These are phyloP conservation scores for Rachicladosporium sp. DNA, from an alignment of 2,329 filamentous ascomycete species.

Conservation along the genomic window DNA sequence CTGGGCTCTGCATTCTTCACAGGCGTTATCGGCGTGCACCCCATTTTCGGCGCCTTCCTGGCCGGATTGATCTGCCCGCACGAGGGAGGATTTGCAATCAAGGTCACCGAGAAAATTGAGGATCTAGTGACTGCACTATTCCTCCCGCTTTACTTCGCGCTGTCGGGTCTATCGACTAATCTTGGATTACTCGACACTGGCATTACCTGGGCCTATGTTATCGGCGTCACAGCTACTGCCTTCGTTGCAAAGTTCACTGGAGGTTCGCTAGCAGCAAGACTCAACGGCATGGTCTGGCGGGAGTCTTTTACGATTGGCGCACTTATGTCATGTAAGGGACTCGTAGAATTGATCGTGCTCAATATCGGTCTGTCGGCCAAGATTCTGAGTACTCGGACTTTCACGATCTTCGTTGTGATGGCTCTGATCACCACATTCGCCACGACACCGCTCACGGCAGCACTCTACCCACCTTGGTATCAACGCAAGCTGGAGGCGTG, in stretches of 20 bases:
- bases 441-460: constrained; percentile 64
- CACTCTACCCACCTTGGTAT: constrained; percentile 66
- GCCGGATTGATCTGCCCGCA: constrained; percentile 83
- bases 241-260: constrained; percentile 78
- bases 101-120: constrained; percentile 86
- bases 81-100: constrained; percentile 80
- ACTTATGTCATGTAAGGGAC: constrained; percentile 94
- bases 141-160: constrained; percentile 81
- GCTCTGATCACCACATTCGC: constrained; percentile 74
- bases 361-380: constrained; percentile 74
- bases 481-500: constrained; percentile 60
- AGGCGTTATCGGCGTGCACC: constrained; percentile 78
- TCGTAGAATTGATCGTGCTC: constrained; percentile 89
- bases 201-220: constrained; percentile 78
- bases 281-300: constrained; percentile 73
- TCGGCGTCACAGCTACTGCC: constrained; percentile 69
- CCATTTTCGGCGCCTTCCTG: constrained; percentile 89
- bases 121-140: constrained; percentile 78
- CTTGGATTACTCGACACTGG: constrained; percentile 71
- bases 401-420: constrained; percentile 94
- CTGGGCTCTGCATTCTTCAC: constrained; percentile 78
- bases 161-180: constrained; percentile 81
- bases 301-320: constrained; percentile 80
- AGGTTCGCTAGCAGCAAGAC: constrained; percentile 63
- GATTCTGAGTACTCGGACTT: constrained; percentile 68